A percentile compares a stretch with the other conserved stretches of the same genome.
phyloP scores from a whole-genome alignment of 352 stramenopile genomes.

The Thalassiosira livingstoniorum region DNA sequence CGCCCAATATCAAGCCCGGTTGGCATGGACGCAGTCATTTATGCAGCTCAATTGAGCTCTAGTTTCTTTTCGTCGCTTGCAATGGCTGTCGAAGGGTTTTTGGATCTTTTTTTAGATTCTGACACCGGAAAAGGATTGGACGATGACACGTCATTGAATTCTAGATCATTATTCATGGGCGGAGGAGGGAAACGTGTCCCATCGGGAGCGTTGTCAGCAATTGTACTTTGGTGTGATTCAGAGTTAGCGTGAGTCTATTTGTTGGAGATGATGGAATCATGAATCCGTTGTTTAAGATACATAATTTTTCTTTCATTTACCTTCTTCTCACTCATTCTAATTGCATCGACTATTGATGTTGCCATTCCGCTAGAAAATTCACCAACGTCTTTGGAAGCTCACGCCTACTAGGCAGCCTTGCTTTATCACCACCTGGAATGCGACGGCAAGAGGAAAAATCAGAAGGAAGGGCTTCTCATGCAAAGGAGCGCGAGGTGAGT shows the following conservation, averaged over 20 bases:
- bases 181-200: constrained; percentile 53
- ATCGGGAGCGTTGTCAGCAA: constrained; percentile 70
- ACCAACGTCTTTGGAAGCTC: constrained; percentile 79
- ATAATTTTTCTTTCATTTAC: too few species aligned
- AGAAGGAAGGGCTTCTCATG: constrained; percentile 37
- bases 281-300: too few species aligned
- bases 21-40: constrained; percentile 83
- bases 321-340: not conserved
- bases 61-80: constrained; percentile 83
- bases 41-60: constrained; percentile 80
- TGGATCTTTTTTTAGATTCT: constrained; percentile 76
- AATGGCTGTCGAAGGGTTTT: constrained; percentile 78
- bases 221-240: constrained; percentile 84
- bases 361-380: constrained; percentile 65
- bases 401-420: constrained; percentile 76
- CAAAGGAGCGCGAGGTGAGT: constrained; percentile 66
- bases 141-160: constrained; percentile 48
- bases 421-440: constrained; percentile 75
- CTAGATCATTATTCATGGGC: constrained; percentile 37
- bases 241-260: constrained; percentile 65
- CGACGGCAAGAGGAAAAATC: constrained; percentile 50
- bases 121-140: constrained; percentile 38
- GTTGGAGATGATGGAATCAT: not conserved
- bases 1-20: constrained; percentile 73
- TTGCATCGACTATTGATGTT: not conserved